phyloP scores from a whole-genome alignment of 345 rosid genomes.

The Populus euphratica region DNA sequence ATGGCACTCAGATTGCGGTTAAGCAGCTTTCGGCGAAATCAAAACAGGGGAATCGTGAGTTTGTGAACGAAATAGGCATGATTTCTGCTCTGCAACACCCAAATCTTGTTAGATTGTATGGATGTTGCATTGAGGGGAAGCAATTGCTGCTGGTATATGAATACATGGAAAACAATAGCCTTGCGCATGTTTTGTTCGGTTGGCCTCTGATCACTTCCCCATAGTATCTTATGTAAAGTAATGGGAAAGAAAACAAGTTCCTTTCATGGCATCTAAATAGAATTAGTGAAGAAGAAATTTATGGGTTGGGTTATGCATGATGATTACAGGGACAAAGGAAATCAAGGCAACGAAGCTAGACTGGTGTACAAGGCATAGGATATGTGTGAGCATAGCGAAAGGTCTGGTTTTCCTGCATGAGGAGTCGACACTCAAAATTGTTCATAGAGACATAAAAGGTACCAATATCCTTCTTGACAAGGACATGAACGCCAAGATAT shows the following conservation, averaged over 20 bases:
- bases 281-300: no score
- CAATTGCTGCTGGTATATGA: no score
- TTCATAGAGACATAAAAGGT: slow-evolving; percentile 34
- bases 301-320: no score
- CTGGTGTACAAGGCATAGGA: slow-evolving; percentile 15
- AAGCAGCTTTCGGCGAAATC: slow-evolving; percentile 50
- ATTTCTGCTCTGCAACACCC: no score
- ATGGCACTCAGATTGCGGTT: slow-evolving; percentile 37
- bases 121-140: no score
- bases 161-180: slow-evolving; percentile 41
- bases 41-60: slow-evolving; percentile 57
- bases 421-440: slow-evolving; percentile 30
- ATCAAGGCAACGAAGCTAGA: neutral
- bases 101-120: no score
- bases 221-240: no score
- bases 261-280: no score
- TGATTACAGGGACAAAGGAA: slow-evolving; percentile 8
- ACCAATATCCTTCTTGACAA: slow-evolving; percentile 28
- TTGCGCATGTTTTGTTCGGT: slow-evolving; percentile 46
- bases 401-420: slow-evolving; percentile 35
- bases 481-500: slow-evolving; percentile 33
- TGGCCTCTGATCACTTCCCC: neutral
- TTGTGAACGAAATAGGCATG: slow-evolving; percentile 32
- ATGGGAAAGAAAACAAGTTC: no score
- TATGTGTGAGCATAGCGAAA: slow-evolving; percentile 28